Base-by-base conservation (phyloP, 2,329 filamentous ascomycete species). In the Clonostachys rosea region DNA sequence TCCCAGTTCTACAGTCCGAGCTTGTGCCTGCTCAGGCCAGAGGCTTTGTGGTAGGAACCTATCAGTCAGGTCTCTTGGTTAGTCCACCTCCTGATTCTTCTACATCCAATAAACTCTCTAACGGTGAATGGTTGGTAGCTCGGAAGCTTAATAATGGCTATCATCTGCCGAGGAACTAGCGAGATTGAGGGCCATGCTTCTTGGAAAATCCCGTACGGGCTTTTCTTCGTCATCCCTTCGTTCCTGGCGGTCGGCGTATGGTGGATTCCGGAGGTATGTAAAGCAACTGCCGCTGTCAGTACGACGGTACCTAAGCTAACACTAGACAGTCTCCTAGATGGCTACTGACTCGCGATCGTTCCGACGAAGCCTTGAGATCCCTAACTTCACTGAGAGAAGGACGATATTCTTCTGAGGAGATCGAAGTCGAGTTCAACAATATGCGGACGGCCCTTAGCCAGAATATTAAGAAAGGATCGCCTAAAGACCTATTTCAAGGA, bases 191-290 rank as follows among this genome's bases (percentile, higher is more conserved):
- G 56, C n/a, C 59, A 63, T 40, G 53, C 53, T 2, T 58, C 64
- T 3, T 71, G 59, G 55, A 49, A 54, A 6, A 64, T 69, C 30
- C 66, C 64, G 0, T 55, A 62, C 6, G 63, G 64, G 0, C 49
- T 66, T 2, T 67, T 66, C 53, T 65, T 57, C 16, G 17, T 61
- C 5, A 47, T 61, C 7, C 56, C 60, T 1, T 52, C 58, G 0
- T 44, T 60, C 4, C 54, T 63, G 10, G 58, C 51, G 1, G 56
- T 49, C 35, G 54, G 58, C 12, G 63, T 61, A 4, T 50, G 54
- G 33, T 45, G 49, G 9, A 55, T 62, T n/a, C 17, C 71, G 0
- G 73, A 76, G 57, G 51, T 60, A 60, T 36, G 24, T 30, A 9
- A 30, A 30, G 8, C 24, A 30, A 53, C 61, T 9, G 54, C 10